phyloP scores from a whole-genome alignment of 140 eudicot genomes.

The Stevia rebaudiana region DNA sequence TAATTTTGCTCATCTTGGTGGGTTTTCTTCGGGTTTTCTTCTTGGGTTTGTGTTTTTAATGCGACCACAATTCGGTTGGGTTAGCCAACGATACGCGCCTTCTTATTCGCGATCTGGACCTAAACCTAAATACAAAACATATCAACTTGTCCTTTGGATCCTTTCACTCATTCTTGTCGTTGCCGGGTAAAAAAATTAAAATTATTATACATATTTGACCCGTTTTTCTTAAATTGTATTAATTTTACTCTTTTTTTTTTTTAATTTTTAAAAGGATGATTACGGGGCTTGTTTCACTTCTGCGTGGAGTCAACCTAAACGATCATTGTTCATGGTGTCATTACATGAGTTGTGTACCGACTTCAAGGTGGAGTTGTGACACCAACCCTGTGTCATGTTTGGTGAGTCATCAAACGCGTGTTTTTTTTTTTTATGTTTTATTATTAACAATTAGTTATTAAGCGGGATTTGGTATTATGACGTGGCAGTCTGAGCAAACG shows the following conservation, averaged over 20 bases:
- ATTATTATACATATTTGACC: background rate
- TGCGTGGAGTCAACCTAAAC: slow-evolving; percentile 66
- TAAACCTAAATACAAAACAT: slow-evolving; percentile 58
- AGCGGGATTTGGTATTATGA: background rate
- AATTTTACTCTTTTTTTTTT: background rate
- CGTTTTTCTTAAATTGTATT: background rate
- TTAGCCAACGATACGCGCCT: slow-evolving; percentile 52
- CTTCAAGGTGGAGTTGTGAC: slow-evolving; percentile 82
- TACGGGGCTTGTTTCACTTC: slow-evolving; percentile 51
- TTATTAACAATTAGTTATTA: background rate
- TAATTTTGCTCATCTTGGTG: slow-evolving; percentile 97
- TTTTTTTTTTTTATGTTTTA: background rate
- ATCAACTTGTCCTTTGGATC: slow-evolving; percentile 59
- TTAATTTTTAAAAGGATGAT: slow-evolving; percentile 43
- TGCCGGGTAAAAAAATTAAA: slow-evolving; percentile 49
- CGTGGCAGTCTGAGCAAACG: slow-evolving; percentile 59
- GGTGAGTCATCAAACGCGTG: slow-evolving; percentile 33
- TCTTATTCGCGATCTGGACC: slow-evolving; percentile 32
- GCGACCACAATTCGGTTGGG: slow-evolving; percentile 85
- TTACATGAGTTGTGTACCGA: slow-evolving; percentile 86
- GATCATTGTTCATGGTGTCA: slow-evolving; percentile 96
- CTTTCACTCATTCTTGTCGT: slow-evolving; percentile 62
- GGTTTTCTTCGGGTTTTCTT: slow-evolving; percentile 73
- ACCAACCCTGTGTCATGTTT: slow-evolving; percentile 49
- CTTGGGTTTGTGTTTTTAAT: slow-evolving; percentile 85